A percentile compares a stretch with the other conserved stretches of the same genome.
phyloP scores from a whole-genome alignment of 192 early-diverging fungal species.

The Coemansia asiatica region DNA sequence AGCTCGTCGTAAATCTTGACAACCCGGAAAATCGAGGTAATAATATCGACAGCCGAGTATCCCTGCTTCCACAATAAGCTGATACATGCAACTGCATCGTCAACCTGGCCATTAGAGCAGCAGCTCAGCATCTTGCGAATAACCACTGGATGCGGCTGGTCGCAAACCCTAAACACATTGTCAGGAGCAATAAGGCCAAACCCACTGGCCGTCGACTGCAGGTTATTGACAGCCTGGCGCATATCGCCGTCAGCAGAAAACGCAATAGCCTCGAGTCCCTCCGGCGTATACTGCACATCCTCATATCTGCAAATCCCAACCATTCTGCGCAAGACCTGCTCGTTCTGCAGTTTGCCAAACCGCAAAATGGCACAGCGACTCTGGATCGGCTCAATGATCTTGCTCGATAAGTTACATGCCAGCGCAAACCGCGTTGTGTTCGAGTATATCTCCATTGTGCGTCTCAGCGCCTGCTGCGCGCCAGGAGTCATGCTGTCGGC shows the following conservation, averaged over 20 bases:
- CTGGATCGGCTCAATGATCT: slow-evolving; percentile 99
- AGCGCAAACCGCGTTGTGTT: slow-evolving; percentile 93
- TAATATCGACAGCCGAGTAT: slow-evolving; percentile 87
- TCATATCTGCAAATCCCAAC: slow-evolving; percentile 82
- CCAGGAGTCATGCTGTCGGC: slow-evolving; percentile 98
- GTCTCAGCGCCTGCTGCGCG: slow-evolving; percentile 95
- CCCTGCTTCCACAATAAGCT: slow-evolving; percentile 78
- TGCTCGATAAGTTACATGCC: slow-evolving; percentile 93
- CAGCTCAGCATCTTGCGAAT: slow-evolving; percentile 72
- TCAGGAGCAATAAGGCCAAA: slow-evolving; percentile 83
- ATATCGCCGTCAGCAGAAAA: slow-evolving; percentile 98
- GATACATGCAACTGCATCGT: slow-evolving; percentile 69
- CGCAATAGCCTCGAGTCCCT: slow-evolving; percentile 89
- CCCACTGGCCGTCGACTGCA: slow-evolving; percentile 87
- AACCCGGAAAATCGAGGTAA: slow-evolving; percentile 89
- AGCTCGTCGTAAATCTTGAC: slow-evolving; percentile 74
- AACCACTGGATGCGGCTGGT: slow-evolving; percentile 89
- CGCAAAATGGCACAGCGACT: slow-evolving; percentile 91
- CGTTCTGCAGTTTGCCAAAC: slow-evolving; percentile 75
- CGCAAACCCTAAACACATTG: slow-evolving; percentile 97
- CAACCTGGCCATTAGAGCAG: slow-evolving; percentile 68
- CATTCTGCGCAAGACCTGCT: slow-evolving; percentile 78
- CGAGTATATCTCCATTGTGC: slow-evolving; percentile 98
- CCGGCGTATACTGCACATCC: slow-evolving; percentile 80
- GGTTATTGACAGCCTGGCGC: slow-evolving; percentile 96